Evolutionary conservation across 2,329 filamentous ascomycete genomes (phyloP).

Genomic region (Fusarium secorum): DNA sequence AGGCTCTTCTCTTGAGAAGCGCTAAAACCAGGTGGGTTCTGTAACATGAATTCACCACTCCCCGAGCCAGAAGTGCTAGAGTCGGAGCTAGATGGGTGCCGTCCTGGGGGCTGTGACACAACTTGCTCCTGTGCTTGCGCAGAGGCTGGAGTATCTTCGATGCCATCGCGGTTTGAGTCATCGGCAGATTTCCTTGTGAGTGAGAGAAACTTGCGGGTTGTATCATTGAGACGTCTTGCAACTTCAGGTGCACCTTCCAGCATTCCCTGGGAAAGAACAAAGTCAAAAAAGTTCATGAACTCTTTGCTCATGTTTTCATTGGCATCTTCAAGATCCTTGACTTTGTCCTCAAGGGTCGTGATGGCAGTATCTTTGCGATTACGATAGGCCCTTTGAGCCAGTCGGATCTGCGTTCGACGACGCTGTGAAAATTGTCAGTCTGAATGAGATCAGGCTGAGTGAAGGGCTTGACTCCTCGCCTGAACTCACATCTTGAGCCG

Average conservation of each 20-base stretch:
- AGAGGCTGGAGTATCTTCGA: background rate
- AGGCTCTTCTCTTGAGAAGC: background rate
- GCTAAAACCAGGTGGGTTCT: background rate
- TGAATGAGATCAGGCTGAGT: background rate
- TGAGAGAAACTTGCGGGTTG: slow-evolving; percentile 65
- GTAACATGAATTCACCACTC: background rate
- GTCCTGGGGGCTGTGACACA: background rate
- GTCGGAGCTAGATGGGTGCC: slow-evolving; percentile 1
- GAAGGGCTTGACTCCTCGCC: background rate
- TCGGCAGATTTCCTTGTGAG: slow-evolving; percentile 59
- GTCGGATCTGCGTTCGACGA: slow-evolving; percentile 84
- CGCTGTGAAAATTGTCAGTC: slow-evolving; percentile 59
- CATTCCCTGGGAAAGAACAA: slow-evolving; percentile 64
- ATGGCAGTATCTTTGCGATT: slow-evolving; percentile 86
- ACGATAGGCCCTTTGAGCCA: slow-evolving; percentile 86
- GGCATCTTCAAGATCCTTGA: slow-evolving; percentile 71
- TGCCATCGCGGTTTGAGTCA: slow-evolving; percentile 27
- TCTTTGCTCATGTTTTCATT: slow-evolving; percentile 78
- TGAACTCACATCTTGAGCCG: slow-evolving; percentile 74
- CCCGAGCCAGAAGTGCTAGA: slow-evolving; percentile 12
- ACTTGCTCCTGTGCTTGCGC: background rate
- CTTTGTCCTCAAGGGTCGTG: slow-evolving; percentile 72
- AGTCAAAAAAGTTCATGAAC: slow-evolving; percentile 73
- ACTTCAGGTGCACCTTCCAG: slow-evolving; percentile 65
- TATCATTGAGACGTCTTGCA: slow-evolving; percentile 62